Evolutionary conservation across 371 early-diverging fungal species (phyloP).

Genomic region (Mucor sp.): DNA sequence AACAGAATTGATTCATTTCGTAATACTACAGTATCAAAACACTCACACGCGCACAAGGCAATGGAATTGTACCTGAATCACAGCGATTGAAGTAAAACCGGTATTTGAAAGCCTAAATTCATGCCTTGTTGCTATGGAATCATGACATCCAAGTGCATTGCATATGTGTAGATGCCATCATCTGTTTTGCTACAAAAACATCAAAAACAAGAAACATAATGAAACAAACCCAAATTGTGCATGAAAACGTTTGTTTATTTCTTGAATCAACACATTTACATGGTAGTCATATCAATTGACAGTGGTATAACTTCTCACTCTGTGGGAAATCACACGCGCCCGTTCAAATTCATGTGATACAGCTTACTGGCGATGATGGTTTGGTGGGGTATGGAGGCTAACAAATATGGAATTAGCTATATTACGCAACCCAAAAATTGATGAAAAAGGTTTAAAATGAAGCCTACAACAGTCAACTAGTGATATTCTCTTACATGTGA

Average conservation of each 20-base stretch:
- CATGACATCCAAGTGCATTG: too few relatives aligned
- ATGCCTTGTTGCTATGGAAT: too few relatives aligned
- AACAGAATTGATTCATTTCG: too few relatives aligned
- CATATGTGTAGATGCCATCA: too few relatives aligned
- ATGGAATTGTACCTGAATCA: too few relatives aligned
- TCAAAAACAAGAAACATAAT: too few relatives aligned
- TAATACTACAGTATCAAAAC: too few relatives aligned
- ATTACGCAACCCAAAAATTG: constrained; percentile 1
- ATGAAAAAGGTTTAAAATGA: not conserved
- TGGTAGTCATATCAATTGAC: not conserved
- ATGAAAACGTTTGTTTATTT: not conserved
- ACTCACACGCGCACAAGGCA: too few relatives aligned
- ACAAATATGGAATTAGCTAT: not conserved
- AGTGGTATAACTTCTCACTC: not conserved
- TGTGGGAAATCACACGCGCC: constrained; percentile 1
- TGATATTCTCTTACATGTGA: not conserved
- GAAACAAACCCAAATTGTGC: not conserved
- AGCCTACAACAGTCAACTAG: not conserved
- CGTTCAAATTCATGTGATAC: not conserved
- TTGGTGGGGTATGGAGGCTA: not conserved
- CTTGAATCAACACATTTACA: not conserved
- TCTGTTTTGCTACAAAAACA: too few relatives aligned
- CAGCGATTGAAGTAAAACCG: too few relatives aligned
- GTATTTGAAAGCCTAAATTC: too few relatives aligned
- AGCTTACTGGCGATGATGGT: not conserved